These are phyloP conservation scores for Metarhizium album DNA, from an alignment of 2,329 filamentous ascomycete genomes.

Conservation along the genomic window DNA sequence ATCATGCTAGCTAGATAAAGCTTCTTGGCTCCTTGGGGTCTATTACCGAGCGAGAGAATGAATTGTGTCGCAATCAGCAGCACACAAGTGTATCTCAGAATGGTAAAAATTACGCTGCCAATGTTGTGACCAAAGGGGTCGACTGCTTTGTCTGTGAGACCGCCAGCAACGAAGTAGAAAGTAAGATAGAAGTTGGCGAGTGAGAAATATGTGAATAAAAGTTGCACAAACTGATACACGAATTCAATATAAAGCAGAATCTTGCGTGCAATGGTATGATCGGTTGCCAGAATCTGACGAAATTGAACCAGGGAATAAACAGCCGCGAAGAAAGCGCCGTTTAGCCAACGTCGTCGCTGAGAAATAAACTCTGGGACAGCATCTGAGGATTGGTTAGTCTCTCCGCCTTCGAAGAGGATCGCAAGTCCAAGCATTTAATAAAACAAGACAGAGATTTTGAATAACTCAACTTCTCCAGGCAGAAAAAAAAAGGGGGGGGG, in stretches of 20 bases:
- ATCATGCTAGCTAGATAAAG: constrained; percentile 84
- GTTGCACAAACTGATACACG: constrained; percentile 83
- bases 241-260: constrained; percentile 90
- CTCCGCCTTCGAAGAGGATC: not conserved
- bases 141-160: constrained; percentile 63
- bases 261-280: constrained; percentile 84
- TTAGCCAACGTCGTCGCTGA: constrained; percentile 91
- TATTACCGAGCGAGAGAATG: constrained; percentile 90
- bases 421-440: too few relatives aligned
- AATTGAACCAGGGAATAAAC: constrained; percentile 96
- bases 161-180: constrained; percentile 96
- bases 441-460: too few relatives aligned
- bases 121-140: constrained; percentile 90
- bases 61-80: constrained; percentile 91
- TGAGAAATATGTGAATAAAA: constrained; percentile 95
- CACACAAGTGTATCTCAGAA: constrained; percentile 76
- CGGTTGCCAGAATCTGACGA: constrained; percentile 82
- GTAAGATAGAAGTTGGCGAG: constrained; percentile 98
- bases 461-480: too few relatives aligned
- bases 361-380: constrained; percentile 94
- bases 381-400: constrained; percentile 41
- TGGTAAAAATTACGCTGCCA: constrained; percentile 72
- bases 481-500: not conserved
- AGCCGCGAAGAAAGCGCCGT: constrained; percentile 96
- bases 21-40: constrained; percentile 86